Base-by-base conservation (phyloP, 106 monocot genomes). In the Agapanthus africanus region DNA sequence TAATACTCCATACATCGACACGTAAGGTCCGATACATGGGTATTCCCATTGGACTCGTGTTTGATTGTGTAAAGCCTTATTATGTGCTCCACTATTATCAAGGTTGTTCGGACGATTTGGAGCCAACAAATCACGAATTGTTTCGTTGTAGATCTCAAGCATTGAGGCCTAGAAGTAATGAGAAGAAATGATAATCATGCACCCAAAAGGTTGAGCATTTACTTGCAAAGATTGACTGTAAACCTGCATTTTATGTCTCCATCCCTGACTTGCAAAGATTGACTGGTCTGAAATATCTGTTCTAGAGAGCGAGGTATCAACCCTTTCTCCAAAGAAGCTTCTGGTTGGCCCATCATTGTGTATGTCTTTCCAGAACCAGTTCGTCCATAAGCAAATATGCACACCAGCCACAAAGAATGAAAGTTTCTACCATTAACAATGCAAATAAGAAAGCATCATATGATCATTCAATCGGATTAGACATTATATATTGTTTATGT, bases 331-430 rank as follows among this genome's bases (percentile, higher is more conserved):
- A 79, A 84, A 60, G 66, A 19, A 59, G 71, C 61, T 50, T 86
- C 80, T 33, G 77, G 77, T 37, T 49, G 84, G 0, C 95, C 95
- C 95, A 97, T 97, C 95, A 97, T 91, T 0, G 95, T 97, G 41
- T 91, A 97, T 1, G 95, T 97, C 77, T 97, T 97, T 11, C 95
- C 95, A 10, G 91, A 97, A 1, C 95, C 95, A 47, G 95, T 97
- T 75, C 91, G 95, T 0, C 95, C 95, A 69, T 97, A 97, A 8
- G 95, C 95, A 89, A 91, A 97, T 69, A 97, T 97, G 67, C 95
- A 97, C 7, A 97, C 91, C 95, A n/a, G n/a, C n/a, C n/a, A n/a
- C n/a, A n/a, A n/a, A n/a, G n/a, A n/a, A n/a, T n/a, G n/a, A n/a
- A n/a, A n/a, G n/a, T n/a, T n/a, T n/a, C n/a, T n/a, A n/a, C n/a